phyloP scores from a whole-genome alignment of 2,329 filamentous ascomycete species.

The Penicillium capsulatum region DNA sequence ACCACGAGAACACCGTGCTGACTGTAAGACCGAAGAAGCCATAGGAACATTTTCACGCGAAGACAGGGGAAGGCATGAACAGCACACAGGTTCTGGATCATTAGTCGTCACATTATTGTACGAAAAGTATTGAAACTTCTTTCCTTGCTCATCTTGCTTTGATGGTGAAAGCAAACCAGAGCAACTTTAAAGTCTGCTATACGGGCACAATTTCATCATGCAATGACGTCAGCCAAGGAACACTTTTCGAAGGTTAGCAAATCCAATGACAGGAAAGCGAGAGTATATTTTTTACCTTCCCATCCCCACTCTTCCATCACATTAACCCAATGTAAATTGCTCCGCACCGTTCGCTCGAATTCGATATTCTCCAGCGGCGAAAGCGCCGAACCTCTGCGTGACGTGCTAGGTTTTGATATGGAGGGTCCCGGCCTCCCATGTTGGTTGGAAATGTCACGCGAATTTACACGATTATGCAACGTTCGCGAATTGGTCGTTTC shows the following conservation, averaged over 20 bases:
- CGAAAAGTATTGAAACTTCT: too few relatives aligned
- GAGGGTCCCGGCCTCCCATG: slow-evolving; percentile 9
- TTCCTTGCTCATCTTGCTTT: too few relatives aligned
- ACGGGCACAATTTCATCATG: too few relatives aligned
- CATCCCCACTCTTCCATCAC: slow-evolving; percentile 70
- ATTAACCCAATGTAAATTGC: slow-evolving; percentile 63
- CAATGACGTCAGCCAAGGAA: slow-evolving; percentile 13
- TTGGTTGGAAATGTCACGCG: slow-evolving; percentile 25
- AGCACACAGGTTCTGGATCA: too few relatives aligned
- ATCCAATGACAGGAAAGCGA: neutral
- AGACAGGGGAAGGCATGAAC: too few relatives aligned
- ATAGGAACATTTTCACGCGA: too few relatives aligned
- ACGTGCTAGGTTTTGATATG: slow-evolving; percentile 11
- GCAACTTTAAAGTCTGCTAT: too few relatives aligned
- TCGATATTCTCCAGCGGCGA: slow-evolving; percentile 47
- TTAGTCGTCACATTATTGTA: too few relatives aligned
- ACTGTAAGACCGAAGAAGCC: too few relatives aligned
- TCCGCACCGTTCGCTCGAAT: slow-evolving; percentile 60
- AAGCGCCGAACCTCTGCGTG: slow-evolving; percentile 29
- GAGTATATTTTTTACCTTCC: slow-evolving; percentile 54
- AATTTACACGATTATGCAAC: slow-evolving; percentile 17
- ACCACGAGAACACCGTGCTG: too few relatives aligned
- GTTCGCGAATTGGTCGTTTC: neutral
- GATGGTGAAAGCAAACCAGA: too few relatives aligned
- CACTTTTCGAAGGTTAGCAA: slow-evolving; percentile 7